Conservation (phyloP, 2,329 filamentous ascomycete genomes). For the Bipolaris bicolor region DNA sequence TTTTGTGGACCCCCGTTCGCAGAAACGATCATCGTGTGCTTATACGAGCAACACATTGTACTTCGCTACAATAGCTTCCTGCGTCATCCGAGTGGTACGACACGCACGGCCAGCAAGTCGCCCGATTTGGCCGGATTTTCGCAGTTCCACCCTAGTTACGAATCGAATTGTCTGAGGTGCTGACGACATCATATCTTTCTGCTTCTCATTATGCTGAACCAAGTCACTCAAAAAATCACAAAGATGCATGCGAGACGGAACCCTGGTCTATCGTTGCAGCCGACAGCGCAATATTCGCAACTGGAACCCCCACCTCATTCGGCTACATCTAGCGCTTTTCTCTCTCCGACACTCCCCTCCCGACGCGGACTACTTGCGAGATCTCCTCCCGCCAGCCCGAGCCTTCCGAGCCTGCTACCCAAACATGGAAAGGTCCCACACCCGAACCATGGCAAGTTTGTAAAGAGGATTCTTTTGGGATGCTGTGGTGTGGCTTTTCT, state of each 20-base stretch:
- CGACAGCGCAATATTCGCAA: slow-evolving; percentile 46
- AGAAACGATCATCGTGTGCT: slow-evolving; percentile 21
- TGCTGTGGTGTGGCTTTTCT: slow-evolving; percentile 55
- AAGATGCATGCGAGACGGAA: slow-evolving; percentile 56
- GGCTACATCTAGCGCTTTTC: slow-evolving; percentile 44
- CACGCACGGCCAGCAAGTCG: slow-evolving; percentile 16
- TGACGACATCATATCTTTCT: slow-evolving; percentile 1
- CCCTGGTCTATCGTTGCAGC: slow-evolving; percentile 55
- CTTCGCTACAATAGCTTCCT: slow-evolving; percentile 2
- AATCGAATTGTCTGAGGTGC: not conserved
- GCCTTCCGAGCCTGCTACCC: slow-evolving; percentile 70
- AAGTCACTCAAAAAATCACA: slow-evolving; percentile 42
- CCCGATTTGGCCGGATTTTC: slow-evolving; percentile 11
- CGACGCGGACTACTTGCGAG: slow-evolving; percentile 67
- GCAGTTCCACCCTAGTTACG: slow-evolving; percentile 4
- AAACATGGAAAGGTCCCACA: slow-evolving; percentile 68
- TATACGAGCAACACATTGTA: not conserved
- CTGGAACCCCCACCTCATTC: slow-evolving; percentile 39
- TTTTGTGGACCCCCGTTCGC: not conserved
- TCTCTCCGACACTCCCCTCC: slow-evolving; percentile 44
- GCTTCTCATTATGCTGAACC: slow-evolving; percentile 43
- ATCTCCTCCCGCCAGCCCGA: slow-evolving; percentile 72
- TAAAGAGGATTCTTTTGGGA: slow-evolving; percentile 64
- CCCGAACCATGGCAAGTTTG: slow-evolving; percentile 60
- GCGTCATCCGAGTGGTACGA: slow-evolving; percentile 19